Conservation (phyloP, 2,329 filamentous ascomycete genomes). For the Epichloe baconii region DNA sequence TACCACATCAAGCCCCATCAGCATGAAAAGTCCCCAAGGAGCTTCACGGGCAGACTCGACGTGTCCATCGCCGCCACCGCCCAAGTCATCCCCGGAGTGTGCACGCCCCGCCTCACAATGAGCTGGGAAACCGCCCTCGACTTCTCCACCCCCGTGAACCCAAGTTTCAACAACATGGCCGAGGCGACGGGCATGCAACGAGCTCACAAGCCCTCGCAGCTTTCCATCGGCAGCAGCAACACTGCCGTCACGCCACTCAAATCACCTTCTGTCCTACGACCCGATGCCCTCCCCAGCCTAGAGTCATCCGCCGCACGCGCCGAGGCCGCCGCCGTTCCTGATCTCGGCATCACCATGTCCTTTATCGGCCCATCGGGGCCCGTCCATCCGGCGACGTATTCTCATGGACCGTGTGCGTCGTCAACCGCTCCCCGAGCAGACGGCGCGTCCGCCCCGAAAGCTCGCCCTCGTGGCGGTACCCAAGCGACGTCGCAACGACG, state of each 20-base stretch:
- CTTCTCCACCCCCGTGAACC: conserved; percentile 53
- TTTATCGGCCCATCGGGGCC: conserved; percentile 47
- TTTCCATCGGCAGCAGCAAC: conserved; percentile 43
- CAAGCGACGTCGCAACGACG: conserved; percentile 46
- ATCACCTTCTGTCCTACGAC: conserved; percentile 42
- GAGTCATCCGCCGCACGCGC: conserved; percentile 36
- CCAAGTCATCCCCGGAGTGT: conserved; percentile 40
- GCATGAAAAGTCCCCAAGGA: conserved; percentile 31
- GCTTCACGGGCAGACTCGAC: conserved; percentile 37
- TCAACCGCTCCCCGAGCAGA: conserved; percentile 49
- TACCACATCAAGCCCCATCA: conserved; percentile 49
- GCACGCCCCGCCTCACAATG: conserved; percentile 49
- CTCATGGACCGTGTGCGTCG: conserved; percentile 60
- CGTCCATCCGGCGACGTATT: conserved; percentile 53
- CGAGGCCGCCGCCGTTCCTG: conserved; percentile 33
- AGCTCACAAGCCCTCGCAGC: conserved; percentile 48
- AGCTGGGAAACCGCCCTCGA: conserved; percentile 57
- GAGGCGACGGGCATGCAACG: conserved; percentile 43
- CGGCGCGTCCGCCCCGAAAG: conserved; percentile 41
- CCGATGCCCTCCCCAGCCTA: conserved; percentile 46
- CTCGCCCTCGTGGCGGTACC: conserved; percentile 58
- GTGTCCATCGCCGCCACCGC: conserved; percentile 49
- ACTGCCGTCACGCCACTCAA: conserved; percentile 41
- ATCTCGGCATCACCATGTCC: conserved; percentile 63
- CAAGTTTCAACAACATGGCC: conserved; percentile 42